Conservation (phyloP, 345 rosid species). For the Hibiscus tridactylites region DNA sequence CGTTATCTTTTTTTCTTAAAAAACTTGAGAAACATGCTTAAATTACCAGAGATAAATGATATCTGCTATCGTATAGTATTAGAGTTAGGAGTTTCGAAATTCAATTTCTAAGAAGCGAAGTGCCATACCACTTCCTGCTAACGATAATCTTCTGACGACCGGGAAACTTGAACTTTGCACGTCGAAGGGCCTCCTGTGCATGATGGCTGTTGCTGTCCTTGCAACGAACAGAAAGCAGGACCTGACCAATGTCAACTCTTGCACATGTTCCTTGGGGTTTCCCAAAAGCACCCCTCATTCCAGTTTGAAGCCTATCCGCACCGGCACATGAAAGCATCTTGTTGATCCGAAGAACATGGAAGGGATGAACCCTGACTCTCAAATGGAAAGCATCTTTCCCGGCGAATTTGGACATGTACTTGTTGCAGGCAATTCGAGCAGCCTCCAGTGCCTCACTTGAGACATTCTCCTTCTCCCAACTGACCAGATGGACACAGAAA, state of each 20-base stretch:
- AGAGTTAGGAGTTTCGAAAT: not conserved
- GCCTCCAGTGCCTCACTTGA: slow-evolving; percentile 61
- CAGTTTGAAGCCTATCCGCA: slow-evolving; percentile 62
- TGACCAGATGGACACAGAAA: slow-evolving; percentile 53
- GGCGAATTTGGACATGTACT: slow-evolving; percentile 50
- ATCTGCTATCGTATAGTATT: not conserved
- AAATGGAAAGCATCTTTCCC: slow-evolving; percentile 60
- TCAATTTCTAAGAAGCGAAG: not conserved
- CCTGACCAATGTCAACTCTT: slow-evolving; percentile 50
- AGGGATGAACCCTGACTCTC: slow-evolving; percentile 49
- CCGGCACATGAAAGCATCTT: slow-evolving; percentile 71
- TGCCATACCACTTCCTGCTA: slow-evolving; percentile 50
- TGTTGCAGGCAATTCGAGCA: slow-evolving; percentile 58
- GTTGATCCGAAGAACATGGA: slow-evolving; percentile 50
- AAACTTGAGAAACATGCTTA: too few relatives aligned
- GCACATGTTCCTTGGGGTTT: slow-evolving; percentile 52
- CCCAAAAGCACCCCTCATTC: slow-evolving; percentile 58
- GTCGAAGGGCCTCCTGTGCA: slow-evolving; percentile 53
- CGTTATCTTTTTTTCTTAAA: too few relatives aligned
- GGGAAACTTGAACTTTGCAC: slow-evolving; percentile 56
- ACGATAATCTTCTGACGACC: slow-evolving; percentile 54
- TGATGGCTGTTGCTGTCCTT: slow-evolving; percentile 43
- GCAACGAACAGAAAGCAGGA: slow-evolving; percentile 48
- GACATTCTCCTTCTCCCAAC: slow-evolving; percentile 55
- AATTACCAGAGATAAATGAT: not conserved